phyloP scores from a whole-genome alignment of 345 rosid species.

The Dovyalis caffra region DNA sequence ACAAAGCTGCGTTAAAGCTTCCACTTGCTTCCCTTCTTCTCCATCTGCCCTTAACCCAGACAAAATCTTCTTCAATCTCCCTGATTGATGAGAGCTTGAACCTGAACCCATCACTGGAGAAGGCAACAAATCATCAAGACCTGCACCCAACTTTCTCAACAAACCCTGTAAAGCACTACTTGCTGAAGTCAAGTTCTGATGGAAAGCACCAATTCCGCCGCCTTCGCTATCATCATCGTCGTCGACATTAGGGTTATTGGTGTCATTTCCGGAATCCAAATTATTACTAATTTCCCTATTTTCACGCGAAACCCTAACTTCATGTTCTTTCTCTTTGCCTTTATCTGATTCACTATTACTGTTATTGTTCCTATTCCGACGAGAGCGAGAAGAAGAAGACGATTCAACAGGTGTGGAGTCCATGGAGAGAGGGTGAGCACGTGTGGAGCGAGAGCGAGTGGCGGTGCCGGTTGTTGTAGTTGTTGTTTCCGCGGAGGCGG shows the following conservation, averaged over 20 bases:
- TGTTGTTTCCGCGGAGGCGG: conserved; percentile 18
- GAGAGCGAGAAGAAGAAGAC: conserved; percentile 73
- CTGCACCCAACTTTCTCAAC: conserved; percentile 93
- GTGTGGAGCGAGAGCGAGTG: conserved; percentile 48
- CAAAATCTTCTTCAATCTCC: conserved; percentile 89
- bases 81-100: conserved; percentile 77
- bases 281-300: conserved; percentile 45
- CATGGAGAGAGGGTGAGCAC: conserved; percentile 50
- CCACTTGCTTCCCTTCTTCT: conserved; percentile 98
- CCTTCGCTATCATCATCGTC: conserved; percentile 91
- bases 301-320: conserved; percentile 49
- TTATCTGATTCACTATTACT: conserved; percentile 46
- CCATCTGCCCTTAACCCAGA: conserved; percentile 92
- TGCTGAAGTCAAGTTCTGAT: conserved; percentile 87
- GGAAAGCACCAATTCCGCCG: conserved; percentile 65
- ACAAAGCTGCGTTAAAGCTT: conserved; percentile 94
- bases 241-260: conserved; percentile 43
- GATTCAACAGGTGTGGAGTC: conserved; percentile 65
- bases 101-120: conserved; percentile 77
- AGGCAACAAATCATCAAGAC: conserved; percentile 88
- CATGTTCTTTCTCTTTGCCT: conserved; percentile 95
- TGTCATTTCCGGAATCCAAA: conserved; percentile 48
- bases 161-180: conserved; percentile 95
- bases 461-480: conserved; percentile 23
- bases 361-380: conserved; percentile 42